Conservation (phyloP, 2,329 filamentous ascomycete genomes). For the Fusarium ambrosium region DNA sequence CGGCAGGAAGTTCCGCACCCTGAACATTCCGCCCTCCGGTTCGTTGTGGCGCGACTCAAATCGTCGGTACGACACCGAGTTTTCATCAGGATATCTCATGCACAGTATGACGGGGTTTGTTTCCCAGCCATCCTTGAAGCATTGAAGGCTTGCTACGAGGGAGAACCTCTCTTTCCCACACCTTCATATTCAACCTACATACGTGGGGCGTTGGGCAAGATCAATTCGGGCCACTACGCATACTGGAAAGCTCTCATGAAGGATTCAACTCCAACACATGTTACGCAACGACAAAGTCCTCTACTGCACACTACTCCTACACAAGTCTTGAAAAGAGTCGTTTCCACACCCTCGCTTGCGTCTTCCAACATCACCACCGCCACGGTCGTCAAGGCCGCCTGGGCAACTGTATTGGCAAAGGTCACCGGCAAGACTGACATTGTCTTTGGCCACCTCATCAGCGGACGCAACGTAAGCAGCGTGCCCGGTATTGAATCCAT, state of each 20-base stretch:
- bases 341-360: conserved; percentile 26
- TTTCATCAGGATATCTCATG: conserved; percentile 33
- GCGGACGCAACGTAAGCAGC: conserved; percentile 19
- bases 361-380: conserved; percentile 47
- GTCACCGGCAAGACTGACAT: conserved; percentile 50
- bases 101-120: conserved; percentile 31
- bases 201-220: neutral
- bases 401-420: conserved; percentile 56
- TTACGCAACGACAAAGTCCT: conserved; percentile 1
- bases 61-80: conserved; percentile 23
- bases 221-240: conserved; percentile 2
- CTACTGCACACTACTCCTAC: conserved; percentile 14
- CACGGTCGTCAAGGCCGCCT: conserved; percentile 61
- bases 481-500: conserved; percentile 27
- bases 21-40: conserved; percentile 11
- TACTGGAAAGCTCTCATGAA: conserved; percentile 27
- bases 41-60: conserved; percentile 16
- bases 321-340: neutral
- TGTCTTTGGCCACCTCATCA: conserved; percentile 37
- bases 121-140: conserved; percentile 26
- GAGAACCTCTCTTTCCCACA: neutral
- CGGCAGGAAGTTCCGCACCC: neutral
- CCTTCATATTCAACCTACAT: conserved; percentile 23
- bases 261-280: conserved; percentile 14
- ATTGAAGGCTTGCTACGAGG: conserved; percentile 22